phyloP scores from a whole-genome alignment of 345 rosid species.

The Aegle marmelos region DNA sequence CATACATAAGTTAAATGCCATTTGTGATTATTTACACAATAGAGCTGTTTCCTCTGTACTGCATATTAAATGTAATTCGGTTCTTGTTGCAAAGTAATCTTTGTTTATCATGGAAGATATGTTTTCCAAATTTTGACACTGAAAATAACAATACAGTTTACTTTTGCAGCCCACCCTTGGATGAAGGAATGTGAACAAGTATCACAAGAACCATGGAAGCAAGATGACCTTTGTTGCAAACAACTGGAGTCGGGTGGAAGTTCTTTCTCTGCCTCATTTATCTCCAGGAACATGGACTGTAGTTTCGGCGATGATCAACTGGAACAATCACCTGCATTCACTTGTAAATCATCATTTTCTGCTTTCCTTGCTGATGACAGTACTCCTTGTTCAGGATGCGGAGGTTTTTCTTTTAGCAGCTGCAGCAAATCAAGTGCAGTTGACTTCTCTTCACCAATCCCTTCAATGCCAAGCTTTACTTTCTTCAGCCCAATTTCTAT shows the following conservation, averaged over 20 bases:
- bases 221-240: conserved; percentile 27
- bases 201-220: conserved; percentile 32
- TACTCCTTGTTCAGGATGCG: conserved; percentile 26
- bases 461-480: conserved; percentile 68
- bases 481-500: conserved; percentile 49
- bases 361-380: conserved; percentile 36
- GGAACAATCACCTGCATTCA: conserved; percentile 31
- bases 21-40: neutral
- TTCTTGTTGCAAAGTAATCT: neutral
- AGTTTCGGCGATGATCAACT: conserved; percentile 47
- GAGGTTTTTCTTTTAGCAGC: conserved; percentile 57
- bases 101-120: neutral
- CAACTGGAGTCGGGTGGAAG: conserved; percentile 38
- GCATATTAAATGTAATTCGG: neutral
- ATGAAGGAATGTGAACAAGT: conserved; percentile 44
- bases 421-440: conserved; percentile 32
- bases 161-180: conserved; percentile 68
- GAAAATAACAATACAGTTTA: neutral
- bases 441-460: conserved; percentile 39
- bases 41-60: neutral
- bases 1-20: neutral
- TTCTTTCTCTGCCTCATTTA: conserved; percentile 37
- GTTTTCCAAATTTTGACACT: conserved; percentile 7
- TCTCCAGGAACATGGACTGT: conserved; percentile 47
- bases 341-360: conserved; percentile 58